Evolutionary conservation across 108 stramenopile genomes (phyloP), one percentile per base, ranked within the genome.

Genomic region (Hondaea fermentalgiana): DNA sequence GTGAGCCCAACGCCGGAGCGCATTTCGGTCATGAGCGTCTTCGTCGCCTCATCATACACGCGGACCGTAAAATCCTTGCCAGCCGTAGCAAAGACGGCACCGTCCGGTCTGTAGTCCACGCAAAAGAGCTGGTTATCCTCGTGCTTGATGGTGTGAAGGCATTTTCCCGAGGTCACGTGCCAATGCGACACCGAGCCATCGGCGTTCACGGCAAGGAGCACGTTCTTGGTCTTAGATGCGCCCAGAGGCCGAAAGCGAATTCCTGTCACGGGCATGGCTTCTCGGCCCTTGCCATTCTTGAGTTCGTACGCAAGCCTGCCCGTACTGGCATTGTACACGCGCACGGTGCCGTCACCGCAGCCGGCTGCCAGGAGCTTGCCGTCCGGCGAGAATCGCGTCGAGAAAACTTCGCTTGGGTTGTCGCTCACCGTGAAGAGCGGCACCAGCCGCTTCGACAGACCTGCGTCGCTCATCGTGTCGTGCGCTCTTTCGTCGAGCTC

Each of bases 91-190:
- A 94, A 93, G 8, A 59, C 59, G 14, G 59, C 59, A 4, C 91
- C 92, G 87, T 92, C 91, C 5, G 44, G 57, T 35, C 91, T 64
- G 87, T 93, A 94, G 87, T 94, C 93, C n/a, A 94, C 72, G 51
- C 92, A 92, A 59, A 91, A 94, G 59, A 94, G 71, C 88, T 94
- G 93, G 25, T 93, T 93, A 45, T 93, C 89, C 45, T 90, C 92
- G 29, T 89, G 87, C 64, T 87, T 69, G 44, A 93, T 88, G 19
- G 92, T 88, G 91, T 91, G 91, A 28, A 94, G 87, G 72, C 93
- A 92, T 89, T 94, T 94, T n/a, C 94, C 94, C 3, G 93, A 92
- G 14, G 93, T 94, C 91, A 94, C 92, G 88, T 94, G 94, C 94
- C 94, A 94, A 87, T 94, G 93, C 35, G 92, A 91, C 25, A 94